Base-by-base conservation (phyloP, 805 yeast genomes). In the Yarrowia porcina region DNA sequence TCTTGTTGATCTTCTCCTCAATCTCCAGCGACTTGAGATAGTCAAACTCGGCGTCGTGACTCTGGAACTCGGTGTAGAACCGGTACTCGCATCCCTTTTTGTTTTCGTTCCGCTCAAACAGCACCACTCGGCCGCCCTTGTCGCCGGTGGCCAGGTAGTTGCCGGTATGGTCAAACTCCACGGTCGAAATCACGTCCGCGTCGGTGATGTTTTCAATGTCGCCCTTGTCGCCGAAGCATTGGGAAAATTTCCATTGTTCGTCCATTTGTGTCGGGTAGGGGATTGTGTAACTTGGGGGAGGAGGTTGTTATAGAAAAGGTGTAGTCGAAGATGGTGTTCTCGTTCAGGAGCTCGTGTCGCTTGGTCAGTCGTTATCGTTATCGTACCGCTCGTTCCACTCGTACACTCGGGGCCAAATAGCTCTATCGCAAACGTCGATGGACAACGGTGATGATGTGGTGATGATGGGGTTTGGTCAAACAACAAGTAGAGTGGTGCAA, bases 41-140 rank as follows among this genome's bases (percentile, higher is more conserved):
- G 76, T 94, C 99, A 72, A 94, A 94, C 75, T 94, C 99, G 10
- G 98, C 97, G 76, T 94, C 99, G 76, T 94, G 99, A 73, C 91
- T 84, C 79, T 94, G 99, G 76, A 94, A 94, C 75, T 94, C 99
- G 20, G 98, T 94, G 72, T 89, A 87, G 76, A 94, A 94, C 71
- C 90, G 85, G 77, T 94, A 96, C 75, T 96, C 99, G 75, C 97
- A 92, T 57, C 80, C 82, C 70, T 82, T 87, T 75, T 85, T 84
- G 67, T 77, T 76, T 67, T 83, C 86, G 74, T 90, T 91, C 69
- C 98, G 83, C 75, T 94, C 98, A 75, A 94, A 94, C 61, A 94
- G 76, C 15, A 94, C 99, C 42, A 94, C 97, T 67, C 99, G 83
- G 28, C 99, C 99, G 62, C 99, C 99, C 72, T 92, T 86, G 77